A percentile compares a stretch with the other conserved stretches of the same genome.
These are phyloP conservation scores for Elsinoe australis DNA, from an alignment of 2,329 filamentous ascomycete species.

Conservation along the genomic window DNA sequence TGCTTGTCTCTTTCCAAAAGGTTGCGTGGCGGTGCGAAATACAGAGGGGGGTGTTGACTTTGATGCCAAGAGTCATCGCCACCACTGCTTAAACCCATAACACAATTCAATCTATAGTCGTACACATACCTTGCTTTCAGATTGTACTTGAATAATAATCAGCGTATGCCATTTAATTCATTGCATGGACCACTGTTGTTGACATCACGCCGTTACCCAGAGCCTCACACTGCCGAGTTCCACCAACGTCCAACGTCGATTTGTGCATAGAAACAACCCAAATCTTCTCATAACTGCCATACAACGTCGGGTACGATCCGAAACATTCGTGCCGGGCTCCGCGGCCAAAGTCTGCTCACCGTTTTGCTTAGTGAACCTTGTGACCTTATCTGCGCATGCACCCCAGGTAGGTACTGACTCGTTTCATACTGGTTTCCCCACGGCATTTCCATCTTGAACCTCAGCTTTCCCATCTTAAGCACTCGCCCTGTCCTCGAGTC, in stretches of 20 bases:
- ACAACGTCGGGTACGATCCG: neutral
- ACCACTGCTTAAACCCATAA: too few species aligned
- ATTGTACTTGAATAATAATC: too few species aligned
- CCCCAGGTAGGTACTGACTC: conserved; percentile 1
- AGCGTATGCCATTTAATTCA: too few species aligned
- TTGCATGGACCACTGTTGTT: neutral
- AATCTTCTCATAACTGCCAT: neutral
- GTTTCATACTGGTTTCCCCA: neutral
- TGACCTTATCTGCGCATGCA: neutral
- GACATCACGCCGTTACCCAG: neutral
- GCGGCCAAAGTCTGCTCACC: conserved; percentile 5
- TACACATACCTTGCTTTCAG: too few species aligned
- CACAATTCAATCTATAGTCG: too few species aligned
- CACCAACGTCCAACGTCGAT: conserved; percentile 4
- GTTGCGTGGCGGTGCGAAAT: neutral
- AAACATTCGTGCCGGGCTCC: neutral
- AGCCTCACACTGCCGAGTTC: neutral
- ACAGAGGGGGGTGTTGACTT: too few species aligned
- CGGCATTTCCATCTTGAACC: neutral
- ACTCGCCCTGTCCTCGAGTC: too few species aligned
- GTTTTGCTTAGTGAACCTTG: neutral
- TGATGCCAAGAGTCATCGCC: too few species aligned
- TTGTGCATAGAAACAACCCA: neutral
- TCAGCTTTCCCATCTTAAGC: too few species aligned
- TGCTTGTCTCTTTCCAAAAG: neutral